These are phyloP conservation scores for Termitomyces sp. DNA, from an alignment of 768 basidiomycete genomes.

Conservation along the genomic window DNA sequence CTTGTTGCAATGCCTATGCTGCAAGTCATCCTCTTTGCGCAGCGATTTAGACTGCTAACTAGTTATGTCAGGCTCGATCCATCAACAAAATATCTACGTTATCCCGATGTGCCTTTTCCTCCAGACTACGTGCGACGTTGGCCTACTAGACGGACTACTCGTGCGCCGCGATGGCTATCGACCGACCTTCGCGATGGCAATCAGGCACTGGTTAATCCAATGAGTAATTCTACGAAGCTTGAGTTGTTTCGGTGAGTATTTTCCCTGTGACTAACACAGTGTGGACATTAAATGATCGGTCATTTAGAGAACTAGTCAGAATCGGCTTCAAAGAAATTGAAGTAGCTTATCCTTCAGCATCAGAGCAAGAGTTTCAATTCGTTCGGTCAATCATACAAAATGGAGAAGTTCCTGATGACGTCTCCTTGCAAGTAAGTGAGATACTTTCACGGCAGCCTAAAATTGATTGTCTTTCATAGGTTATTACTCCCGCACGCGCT, in stretches of 20 bases:
- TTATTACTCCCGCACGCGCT: constrained; percentile 76
- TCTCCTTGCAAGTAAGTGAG: constrained; percentile 69
- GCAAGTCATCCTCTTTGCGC: constrained; percentile 25
- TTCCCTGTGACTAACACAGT: background rate
- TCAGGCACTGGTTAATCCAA: constrained; percentile 80
- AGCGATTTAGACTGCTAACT: background rate
- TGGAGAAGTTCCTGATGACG: constrained; percentile 66
- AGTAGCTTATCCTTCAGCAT: constrained; percentile 80
- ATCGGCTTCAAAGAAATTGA: constrained; percentile 87
- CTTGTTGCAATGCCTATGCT: constrained; percentile 42
- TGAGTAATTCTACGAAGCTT: constrained; percentile 64
- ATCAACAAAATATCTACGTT: constrained; percentile 68
- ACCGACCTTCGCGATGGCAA: constrained; percentile 86
- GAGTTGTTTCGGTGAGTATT: constrained; percentile 42
- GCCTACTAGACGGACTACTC: constrained; percentile 61
- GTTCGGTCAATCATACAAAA: constrained; percentile 68
- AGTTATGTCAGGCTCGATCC: constrained; percentile 50
- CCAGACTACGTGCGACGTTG: constrained; percentile 54
- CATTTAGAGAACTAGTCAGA: constrained; percentile 66
- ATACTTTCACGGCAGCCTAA: background rate
- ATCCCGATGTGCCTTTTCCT: constrained; percentile 56
- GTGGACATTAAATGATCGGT: constrained; percentile 39
- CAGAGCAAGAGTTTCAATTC: constrained; percentile 76
- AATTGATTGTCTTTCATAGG: constrained; percentile 35
- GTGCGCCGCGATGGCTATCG: constrained; percentile 76